Evolutionary conservation across 1,139 yeast species (phyloP).

Genomic region (Geotrichum carabidarum): DNA sequence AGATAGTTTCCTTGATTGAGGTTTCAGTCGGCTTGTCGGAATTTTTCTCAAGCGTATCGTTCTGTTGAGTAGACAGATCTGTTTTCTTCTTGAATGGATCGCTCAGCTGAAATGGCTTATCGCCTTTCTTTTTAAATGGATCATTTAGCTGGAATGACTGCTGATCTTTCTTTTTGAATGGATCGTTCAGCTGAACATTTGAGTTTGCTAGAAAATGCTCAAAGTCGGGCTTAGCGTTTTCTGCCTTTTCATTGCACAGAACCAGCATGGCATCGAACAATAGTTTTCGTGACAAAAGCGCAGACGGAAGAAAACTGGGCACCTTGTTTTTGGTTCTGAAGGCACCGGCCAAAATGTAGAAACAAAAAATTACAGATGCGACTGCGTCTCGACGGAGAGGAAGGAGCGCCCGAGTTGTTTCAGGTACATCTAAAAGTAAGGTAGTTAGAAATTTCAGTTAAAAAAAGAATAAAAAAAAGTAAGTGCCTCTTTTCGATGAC

Average conservation of each 20-base stretch:
- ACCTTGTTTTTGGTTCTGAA: conserved; percentile 39
- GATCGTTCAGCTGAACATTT: no score
- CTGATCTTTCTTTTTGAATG: no score
- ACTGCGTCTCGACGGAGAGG: conserved; percentile 47
- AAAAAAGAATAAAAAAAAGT: not conserved
- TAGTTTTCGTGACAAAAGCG: conserved; percentile 42
- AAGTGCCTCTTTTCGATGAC: not conserved
- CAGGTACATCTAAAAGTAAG: conserved; percentile 29
- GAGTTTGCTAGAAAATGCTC: not conserved
- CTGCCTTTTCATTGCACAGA: conserved; percentile 27
- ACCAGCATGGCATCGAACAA: conserved; percentile 41
- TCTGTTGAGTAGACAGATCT: no score
- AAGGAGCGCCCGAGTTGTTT: conserved; percentile 39
- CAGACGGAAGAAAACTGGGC: conserved; percentile 45
- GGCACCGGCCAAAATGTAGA: conserved; percentile 44
- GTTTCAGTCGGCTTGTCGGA: no score
- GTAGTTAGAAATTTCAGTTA: not conserved
- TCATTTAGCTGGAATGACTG: no score
- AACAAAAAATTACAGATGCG: conserved; percentile 43
- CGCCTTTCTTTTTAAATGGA: no score
- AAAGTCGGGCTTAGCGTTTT: not conserved
- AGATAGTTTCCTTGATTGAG: no score
- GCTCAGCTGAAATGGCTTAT: no score
- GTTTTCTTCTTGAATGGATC: no score
- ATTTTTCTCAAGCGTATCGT: no score